These are phyloP conservation scores for Gynostemma pentaphyllum DNA, from an alignment of 306 rosid genomes.

Conservation along the genomic window DNA sequence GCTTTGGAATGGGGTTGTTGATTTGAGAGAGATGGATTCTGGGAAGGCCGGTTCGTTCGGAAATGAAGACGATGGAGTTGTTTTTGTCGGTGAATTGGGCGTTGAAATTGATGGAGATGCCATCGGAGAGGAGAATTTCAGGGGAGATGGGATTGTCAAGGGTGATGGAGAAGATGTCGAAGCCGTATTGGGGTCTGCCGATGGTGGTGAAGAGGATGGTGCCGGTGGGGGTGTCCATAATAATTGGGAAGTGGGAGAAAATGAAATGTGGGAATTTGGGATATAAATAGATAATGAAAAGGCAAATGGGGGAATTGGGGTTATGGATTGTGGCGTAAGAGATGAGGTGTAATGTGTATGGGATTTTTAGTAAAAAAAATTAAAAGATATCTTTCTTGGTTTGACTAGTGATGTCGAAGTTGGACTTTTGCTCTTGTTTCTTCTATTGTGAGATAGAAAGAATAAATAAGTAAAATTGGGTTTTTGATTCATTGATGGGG, in stretches of 20 bases:
- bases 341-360: background rate
- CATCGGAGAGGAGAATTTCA: slow-evolving; percentile 57
- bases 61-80: slow-evolving; percentile 38
- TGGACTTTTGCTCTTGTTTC: background rate
- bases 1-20: slow-evolving; percentile 13
- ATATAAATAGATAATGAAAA: background rate
- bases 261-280: background rate
- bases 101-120: slow-evolving; percentile 62
- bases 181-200: slow-evolving; percentile 54
- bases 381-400: background rate
- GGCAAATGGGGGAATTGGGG: too few relatives aligned
- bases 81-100: slow-evolving; percentile 39
- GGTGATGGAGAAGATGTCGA: slow-evolving; percentile 46
- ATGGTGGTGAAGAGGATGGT: slow-evolving; percentile 50
- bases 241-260: background rate
- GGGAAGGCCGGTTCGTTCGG: slow-evolving; percentile 57
- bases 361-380: background rate
- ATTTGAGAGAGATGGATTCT: slow-evolving; percentile 31
- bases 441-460: too few relatives aligned
- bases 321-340: background rate
- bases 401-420: background rate
- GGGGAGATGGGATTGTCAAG: slow-evolving; percentile 8
- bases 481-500: background rate
- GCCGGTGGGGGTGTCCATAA: slow-evolving; percentile 34
- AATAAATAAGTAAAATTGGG: background rate